Conservation (phyloP, 495 filamentous ascomycete genomes). For the Aspergillus baeticus region DNA sequence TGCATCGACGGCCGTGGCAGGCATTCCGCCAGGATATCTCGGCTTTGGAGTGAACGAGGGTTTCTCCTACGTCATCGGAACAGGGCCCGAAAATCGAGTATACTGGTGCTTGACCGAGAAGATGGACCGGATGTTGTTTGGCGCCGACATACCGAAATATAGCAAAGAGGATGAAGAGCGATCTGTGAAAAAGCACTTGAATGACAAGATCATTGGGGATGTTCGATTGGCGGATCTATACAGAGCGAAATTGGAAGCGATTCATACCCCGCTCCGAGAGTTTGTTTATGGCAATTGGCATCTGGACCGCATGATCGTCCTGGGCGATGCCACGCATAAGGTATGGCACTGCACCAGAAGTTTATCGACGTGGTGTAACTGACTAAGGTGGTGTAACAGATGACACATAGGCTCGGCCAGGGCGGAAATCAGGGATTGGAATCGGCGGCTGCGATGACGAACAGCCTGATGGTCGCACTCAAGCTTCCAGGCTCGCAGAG, state of each 20-base stretch:
- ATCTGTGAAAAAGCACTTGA: neutral
- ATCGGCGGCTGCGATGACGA: neutral
- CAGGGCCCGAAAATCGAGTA: slow-evolving; percentile 19
- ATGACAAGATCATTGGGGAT: neutral
- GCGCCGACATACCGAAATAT: slow-evolving; percentile 5
- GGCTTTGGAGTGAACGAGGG: slow-evolving; percentile 19
- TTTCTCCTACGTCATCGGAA: slow-evolving; percentile 23
- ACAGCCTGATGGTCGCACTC: slow-evolving; percentile 3
- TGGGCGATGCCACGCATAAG: slow-evolving; percentile 30
- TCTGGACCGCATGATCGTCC: slow-evolving; percentile 21
- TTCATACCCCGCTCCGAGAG: slow-evolving; percentile 21
- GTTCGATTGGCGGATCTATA: neutral
- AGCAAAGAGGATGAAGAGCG: slow-evolving; percentile 25
- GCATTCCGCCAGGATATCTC: slow-evolving; percentile 14
- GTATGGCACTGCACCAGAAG: no score
- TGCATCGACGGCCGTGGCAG: slow-evolving; percentile 15
- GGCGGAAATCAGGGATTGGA: slow-evolving; percentile 9
- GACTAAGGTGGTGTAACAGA: neutral
- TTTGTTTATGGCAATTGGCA: slow-evolving; percentile 27
- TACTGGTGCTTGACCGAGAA: slow-evolving; percentile 26
- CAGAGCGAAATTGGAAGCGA: slow-evolving; percentile 9
- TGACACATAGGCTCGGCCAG: slow-evolving; percentile 1
- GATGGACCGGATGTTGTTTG: slow-evolving; percentile 26
- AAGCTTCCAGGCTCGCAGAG: neutral
- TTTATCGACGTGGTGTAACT: neutral